Evolutionary conservation across 257 asterid species (phyloP), one percentile per base, ranked within the genome.

Genomic region (Solanum corneliomulleri): DNA sequence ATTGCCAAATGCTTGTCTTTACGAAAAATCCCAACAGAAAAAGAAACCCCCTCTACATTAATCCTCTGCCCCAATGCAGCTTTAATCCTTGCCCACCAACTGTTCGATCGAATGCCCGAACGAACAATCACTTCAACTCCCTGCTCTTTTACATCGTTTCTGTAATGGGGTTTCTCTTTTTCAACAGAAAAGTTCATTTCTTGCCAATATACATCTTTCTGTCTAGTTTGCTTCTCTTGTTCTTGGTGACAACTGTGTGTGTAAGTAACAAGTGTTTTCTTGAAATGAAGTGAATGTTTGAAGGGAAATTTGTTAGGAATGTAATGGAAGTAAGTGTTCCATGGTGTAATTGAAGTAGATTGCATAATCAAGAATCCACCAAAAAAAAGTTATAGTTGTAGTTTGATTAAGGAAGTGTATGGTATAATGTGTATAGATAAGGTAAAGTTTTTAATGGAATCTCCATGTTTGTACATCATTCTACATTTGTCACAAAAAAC

Each of bases 51-150:
- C 89, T 94, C 94, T 2, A 97, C 15, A 86, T 97, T 97, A 91
- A 97, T 92, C 86, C 99, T 94, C 92, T 96, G 99, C 21, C 99
- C 99, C 80, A 95, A 83, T 10, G 96, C 97, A 58, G 99, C 98
- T 91, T 93, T 95, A 64, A 95, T 84, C 47, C 91, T 92, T 11
- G 92, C 88, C 98, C 98, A 94, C 95, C 95, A 87, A 96, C 94
- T 95, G 92, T 86, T 93, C 90, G 96, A 86, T 39, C 89, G 89
- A 92, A 92, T 88, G 86, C 86, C 91, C 5, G 87, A 84, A 29
- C 16, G 71, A 60, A 13, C 86, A 52, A 41, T 85, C 62, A 58
- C 86, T 78, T 33, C 95, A 85, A 86, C 77, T 21, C 52, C 90
- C 29, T 69, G 42, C 58, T 66, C 87, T 44, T 88, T 84, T 23